Conservation (phyloP, 305 asterid genomes). For the Petunia hybrid region DNA sequence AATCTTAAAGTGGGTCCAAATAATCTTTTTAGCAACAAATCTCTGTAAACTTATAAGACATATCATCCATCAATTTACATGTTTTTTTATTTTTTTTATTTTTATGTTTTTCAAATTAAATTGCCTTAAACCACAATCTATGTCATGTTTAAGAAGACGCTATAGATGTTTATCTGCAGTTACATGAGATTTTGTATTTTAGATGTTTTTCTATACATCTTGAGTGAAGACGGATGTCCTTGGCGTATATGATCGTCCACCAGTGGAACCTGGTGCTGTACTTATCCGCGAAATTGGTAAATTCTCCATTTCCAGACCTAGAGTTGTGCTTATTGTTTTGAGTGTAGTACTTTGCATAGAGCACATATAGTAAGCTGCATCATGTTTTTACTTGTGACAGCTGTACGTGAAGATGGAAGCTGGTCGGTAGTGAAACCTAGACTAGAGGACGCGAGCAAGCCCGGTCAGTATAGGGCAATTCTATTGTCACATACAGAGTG, state of each 20-base stretch:
- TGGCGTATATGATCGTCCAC: conserved; percentile 94
- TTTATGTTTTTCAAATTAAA: neutral
- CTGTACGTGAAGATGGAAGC: conserved; percentile 87
- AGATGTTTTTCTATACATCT: conserved; percentile 55
- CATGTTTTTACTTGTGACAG: conserved; percentile 48
- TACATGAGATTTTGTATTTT: neutral
- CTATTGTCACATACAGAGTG: neutral
- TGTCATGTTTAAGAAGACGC: neutral
- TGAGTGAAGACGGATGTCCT: conserved; percentile 78
- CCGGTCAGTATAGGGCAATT: conserved; percentile 49
- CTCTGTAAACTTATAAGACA: neutral
- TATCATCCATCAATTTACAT: conserved; percentile 1
- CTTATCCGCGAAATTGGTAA: conserved; percentile 88
- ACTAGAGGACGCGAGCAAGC: conserved; percentile 54
- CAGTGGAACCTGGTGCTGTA: conserved; percentile 73
- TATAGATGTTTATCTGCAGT: neutral
- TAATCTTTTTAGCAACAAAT: neutral
- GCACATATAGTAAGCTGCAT: neutral
- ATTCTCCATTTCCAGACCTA: conserved; percentile 30
- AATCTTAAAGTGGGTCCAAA: neutral
- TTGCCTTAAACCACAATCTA: neutral
- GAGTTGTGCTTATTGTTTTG: conserved; percentile 9
- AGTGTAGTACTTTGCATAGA: neutral
- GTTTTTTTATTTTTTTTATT: neutral
- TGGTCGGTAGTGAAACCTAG: conserved; percentile 83